Evolutionary conservation across 2,329 filamentous ascomycete genomes (phyloP).

Genomic region (Pseudogymnoascus sp.): DNA sequence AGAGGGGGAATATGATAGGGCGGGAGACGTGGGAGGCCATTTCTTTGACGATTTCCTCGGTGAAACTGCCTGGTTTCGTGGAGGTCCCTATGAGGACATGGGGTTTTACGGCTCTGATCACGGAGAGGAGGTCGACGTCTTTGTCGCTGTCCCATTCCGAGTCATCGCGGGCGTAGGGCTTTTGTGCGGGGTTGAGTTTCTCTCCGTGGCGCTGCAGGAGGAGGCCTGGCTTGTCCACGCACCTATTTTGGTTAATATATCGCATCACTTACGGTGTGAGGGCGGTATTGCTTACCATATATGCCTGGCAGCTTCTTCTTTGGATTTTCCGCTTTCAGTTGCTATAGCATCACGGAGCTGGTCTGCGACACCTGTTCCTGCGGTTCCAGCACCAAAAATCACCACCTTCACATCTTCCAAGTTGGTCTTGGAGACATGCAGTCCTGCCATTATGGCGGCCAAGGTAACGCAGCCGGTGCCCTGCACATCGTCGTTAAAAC

Average conservation of each 20-base stretch:
- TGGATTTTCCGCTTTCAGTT: conserved; percentile 54
- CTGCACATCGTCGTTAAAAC: conserved; percentile 89
- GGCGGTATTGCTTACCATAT: conserved; percentile 52
- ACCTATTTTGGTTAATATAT: conserved; percentile 38
- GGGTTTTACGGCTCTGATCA: conserved; percentile 64
- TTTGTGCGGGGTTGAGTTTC: conserved; percentile 58
- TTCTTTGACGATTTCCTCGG: conserved; percentile 53
- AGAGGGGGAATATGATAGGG: conserved; percentile 74
- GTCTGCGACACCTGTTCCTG: conserved; percentile 78
- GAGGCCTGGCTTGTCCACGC: conserved; percentile 74
- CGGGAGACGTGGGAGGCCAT: conserved; percentile 67
- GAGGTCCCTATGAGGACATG: conserved; percentile 80
- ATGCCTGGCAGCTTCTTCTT: conserved; percentile 67
- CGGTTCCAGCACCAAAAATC: conserved; percentile 72
- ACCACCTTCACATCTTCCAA: conserved; percentile 63
- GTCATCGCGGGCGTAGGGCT: conserved; percentile 55
- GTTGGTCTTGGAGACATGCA: conserved; percentile 59
- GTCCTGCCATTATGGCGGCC: conserved; percentile 68
- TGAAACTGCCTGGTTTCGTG: conserved; percentile 69
- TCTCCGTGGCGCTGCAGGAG: conserved; percentile 56
- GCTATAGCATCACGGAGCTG: conserved; percentile 74
- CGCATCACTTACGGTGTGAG: neutral
- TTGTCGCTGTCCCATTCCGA: conserved; percentile 53
- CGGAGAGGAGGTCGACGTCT: conserved; percentile 50
- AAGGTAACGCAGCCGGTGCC: conserved; percentile 83